Conservation (phyloP, 139 green algal genomes). For the Chlorella sorokiniana region DNA sequence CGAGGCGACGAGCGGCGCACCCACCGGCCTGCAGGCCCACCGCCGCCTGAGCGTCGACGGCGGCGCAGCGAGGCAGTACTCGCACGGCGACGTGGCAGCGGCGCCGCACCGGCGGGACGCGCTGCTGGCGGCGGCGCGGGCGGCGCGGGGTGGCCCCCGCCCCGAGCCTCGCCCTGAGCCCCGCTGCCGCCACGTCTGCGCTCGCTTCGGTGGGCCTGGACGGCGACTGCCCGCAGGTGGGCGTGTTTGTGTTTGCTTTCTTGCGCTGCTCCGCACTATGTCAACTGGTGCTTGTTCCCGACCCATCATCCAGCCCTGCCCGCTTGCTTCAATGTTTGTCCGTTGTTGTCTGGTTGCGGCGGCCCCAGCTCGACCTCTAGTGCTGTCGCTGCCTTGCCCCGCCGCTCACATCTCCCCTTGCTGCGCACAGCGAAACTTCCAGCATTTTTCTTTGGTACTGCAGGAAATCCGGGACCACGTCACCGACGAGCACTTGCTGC, state of each 20-base stretch:
- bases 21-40: neutral
- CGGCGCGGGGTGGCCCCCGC: neutral
- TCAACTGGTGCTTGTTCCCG: neutral
- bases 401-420: too few species aligned
- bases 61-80: slow-evolving; percentile 24
- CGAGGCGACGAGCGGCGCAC: neutral
- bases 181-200: neutral
- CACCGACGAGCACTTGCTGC: slow-evolving; percentile 65
- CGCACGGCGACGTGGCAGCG: slow-evolving; percentile 13
- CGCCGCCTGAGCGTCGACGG: slow-evolving; percentile 32
- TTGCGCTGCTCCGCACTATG: neutral
- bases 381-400: too few species aligned
- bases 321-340: too few species aligned
- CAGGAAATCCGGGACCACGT: slow-evolving; percentile 38
- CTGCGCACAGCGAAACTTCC: too few species aligned
- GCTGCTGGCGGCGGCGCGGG: neutral
- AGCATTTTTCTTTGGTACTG: too few species aligned
- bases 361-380: too few species aligned
- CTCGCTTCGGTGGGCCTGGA: slow-evolving; percentile 46
- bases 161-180: neutral
- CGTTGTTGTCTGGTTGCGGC: too few species aligned
- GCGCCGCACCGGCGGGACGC: neutral
- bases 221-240: slow-evolving; percentile 34
- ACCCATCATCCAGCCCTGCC: neutral
- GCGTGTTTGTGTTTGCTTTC: neutral